Evolutionary conservation across 352 stramenopile species (phyloP).

Genomic region (Pythium utonaiense): DNA sequence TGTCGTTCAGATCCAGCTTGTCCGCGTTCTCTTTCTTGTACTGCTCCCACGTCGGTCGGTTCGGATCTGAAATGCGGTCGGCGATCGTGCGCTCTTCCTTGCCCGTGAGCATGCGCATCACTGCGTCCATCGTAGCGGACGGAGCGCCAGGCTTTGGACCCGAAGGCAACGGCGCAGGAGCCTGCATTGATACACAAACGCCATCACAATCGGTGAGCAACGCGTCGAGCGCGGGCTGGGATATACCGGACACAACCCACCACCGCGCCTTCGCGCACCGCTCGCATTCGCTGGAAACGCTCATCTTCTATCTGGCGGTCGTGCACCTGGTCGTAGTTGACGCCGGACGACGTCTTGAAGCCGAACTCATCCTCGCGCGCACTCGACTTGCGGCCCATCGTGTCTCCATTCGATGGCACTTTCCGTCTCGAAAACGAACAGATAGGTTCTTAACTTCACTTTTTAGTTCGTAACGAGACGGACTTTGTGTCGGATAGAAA

Average conservation of each 20-base stretch:
- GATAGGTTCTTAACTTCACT: background rate
- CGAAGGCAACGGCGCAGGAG: constrained; percentile 8
- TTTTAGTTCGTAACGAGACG: background rate
- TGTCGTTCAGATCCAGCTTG: constrained; percentile 86
- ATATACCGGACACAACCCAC: constrained; percentile 22
- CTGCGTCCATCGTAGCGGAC: constrained; percentile 90
- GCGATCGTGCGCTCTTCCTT: constrained; percentile 93
- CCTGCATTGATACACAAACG: constrained; percentile 12
- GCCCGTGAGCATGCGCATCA: constrained; percentile 92
- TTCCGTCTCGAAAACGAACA: background rate
- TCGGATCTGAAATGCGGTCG: constrained; percentile 91
- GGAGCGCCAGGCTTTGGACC: constrained; percentile 27
- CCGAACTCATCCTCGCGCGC: constrained; percentile 50
- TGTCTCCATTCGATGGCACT: background rate
- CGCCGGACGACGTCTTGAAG: constrained; percentile 72
- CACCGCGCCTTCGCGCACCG: constrained; percentile 40
- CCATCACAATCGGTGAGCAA: background rate
- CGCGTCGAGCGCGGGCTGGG: background rate
- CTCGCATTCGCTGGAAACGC: constrained; percentile 74
- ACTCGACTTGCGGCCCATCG: constrained; percentile 28
- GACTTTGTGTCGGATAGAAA: background rate
- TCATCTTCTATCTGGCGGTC: constrained; percentile 84
- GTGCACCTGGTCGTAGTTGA: constrained; percentile 80
- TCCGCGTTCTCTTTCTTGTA: constrained; percentile 96
- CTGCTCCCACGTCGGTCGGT: constrained; percentile 94